A percentile compares a stretch with the other conserved stretches of the same genome.
Evolutionary conservation across 345 rosid genomes (phyloP).

Genomic region (Populus alba): DNA sequence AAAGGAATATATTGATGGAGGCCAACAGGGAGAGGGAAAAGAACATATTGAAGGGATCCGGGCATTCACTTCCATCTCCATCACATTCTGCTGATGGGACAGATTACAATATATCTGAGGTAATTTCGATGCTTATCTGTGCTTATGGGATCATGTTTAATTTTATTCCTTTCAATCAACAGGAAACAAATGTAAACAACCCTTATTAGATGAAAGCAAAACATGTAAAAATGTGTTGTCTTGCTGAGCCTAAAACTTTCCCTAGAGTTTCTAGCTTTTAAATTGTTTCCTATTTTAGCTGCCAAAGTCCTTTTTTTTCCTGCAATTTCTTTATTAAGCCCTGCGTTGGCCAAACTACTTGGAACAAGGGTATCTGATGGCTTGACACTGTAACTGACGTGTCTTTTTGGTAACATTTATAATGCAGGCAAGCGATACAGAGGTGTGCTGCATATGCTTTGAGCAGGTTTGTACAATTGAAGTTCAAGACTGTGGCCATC

Average conservation of each 20-base stretch:
- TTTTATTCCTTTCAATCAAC: background rate
- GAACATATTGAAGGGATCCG: slow-evolving; percentile 67
- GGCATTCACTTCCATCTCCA: slow-evolving; percentile 59
- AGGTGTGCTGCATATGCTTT: slow-evolving; percentile 93
- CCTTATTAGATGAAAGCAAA: background rate
- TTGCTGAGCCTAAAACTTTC: background rate
- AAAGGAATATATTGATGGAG: slow-evolving; percentile 73
- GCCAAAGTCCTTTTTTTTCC: background rate
- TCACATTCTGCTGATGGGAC: slow-evolving; percentile 55
- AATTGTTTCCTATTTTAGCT: background rate
- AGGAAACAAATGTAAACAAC: background rate
- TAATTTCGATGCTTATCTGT: slow-evolving; percentile 16
- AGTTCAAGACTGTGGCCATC: slow-evolving; percentile 90
- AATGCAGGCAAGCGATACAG: slow-evolving; percentile 70
- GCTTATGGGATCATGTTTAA: background rate
- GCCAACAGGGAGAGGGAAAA: slow-evolving; percentile 86
- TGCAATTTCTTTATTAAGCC: background rate
- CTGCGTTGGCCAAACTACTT: background rate
- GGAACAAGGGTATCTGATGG: background rate
- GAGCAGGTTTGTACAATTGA: slow-evolving; percentile 94
- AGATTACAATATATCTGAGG: slow-evolving; percentile 88
- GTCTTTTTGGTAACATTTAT: background rate
- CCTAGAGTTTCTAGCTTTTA: background rate
- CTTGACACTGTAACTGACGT: slow-evolving; percentile 8
- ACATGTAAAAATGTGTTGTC: background rate